These are phyloP conservation scores for Candida arabinofermentans DNA, from an alignment of 805 yeast genomes.

Conservation along the genomic window DNA sequence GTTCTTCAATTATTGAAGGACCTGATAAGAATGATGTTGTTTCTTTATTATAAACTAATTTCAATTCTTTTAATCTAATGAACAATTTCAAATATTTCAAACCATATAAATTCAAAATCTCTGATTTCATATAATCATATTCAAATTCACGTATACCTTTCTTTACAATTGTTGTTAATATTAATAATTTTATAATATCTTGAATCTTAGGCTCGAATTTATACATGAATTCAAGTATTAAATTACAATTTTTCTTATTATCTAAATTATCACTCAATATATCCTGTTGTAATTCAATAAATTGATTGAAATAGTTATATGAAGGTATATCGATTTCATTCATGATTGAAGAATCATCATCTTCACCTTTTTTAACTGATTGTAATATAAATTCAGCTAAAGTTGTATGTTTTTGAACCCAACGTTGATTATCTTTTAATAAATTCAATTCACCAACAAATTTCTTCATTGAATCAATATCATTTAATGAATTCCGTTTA, in stretches of 20 bases:
- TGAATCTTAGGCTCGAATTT: conserved; percentile 36
- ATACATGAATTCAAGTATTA: conserved; percentile 48
- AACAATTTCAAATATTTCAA: conserved; percentile 44
- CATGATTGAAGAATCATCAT: conserved; percentile 11
- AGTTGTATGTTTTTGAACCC: conserved; percentile 67
- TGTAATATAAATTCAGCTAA: conserved; percentile 64
- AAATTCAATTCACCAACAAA: conserved; percentile 69
- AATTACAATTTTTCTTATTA: conserved; percentile 32
- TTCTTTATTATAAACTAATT: conserved; percentile 39
- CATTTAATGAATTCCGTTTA: conserved; percentile 49
- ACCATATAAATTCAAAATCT: conserved; percentile 64
- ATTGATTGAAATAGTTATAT: conserved; percentile 36
- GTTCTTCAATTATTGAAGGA: conserved; percentile 8
- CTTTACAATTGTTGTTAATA: conserved; percentile 57
- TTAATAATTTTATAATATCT: conserved; percentile 48
- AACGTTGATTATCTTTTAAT: conserved; percentile 62
- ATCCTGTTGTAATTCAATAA: conserved; percentile 66
- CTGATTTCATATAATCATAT: conserved; percentile 48
- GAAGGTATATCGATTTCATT: conserved; percentile 18
- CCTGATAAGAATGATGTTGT: conserved; percentile 19
- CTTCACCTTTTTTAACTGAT: conserved; percentile 16
- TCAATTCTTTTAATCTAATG: conserved; percentile 44
- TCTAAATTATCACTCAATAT: conserved; percentile 52
- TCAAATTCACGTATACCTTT: conserved; percentile 70
- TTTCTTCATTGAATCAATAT: conserved; percentile 60